Evolutionary conservation across 164 flowering plant species (phyloP).

Genomic region (Berberis thunbergii): DNA sequence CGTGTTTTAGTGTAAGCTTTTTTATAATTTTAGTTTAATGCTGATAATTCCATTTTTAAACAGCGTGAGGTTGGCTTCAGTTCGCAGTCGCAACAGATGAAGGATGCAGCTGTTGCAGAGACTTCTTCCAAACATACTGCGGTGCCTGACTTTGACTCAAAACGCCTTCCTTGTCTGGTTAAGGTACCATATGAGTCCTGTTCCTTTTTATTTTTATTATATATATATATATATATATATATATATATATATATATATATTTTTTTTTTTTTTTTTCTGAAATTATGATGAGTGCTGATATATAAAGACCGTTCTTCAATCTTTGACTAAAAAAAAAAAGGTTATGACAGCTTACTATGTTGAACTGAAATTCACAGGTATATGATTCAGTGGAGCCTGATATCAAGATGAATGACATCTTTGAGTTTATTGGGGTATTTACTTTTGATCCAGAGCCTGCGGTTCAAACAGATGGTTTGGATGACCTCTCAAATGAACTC

Average conservation of each 20-base stretch:
- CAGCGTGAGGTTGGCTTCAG: slow-evolving; percentile 43
- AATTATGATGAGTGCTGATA: no score
- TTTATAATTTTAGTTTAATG: neutral
- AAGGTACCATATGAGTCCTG: slow-evolving; percentile 40
- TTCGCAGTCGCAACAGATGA: slow-evolving; percentile 19
- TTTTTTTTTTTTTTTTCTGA: no score
- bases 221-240: no score
- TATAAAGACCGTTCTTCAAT: no score
- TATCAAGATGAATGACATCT: slow-evolving; percentile 74
- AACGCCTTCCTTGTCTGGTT: slow-evolving; percentile 56
- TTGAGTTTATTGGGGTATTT: slow-evolving; percentile 87
- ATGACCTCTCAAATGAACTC: slow-evolving; percentile 28
- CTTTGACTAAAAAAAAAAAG: no score
- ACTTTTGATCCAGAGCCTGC: slow-evolving; percentile 53
- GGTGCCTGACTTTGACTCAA: slow-evolving; percentile 19
- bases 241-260: no score
- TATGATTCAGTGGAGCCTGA: slow-evolving; percentile 78
- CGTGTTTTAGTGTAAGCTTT: no score
- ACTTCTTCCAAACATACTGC: slow-evolving; percentile 8
- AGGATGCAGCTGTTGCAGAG: slow-evolving; percentile 17
- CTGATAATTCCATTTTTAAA: neutral
- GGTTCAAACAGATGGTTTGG: slow-evolving; percentile 24
- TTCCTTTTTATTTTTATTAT: no score
- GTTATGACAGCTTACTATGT: neutral
- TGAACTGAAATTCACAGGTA: slow-evolving; percentile 36